Evolutionary conservation across 306 rosid species (phyloP).

Genomic region (Crotalaria pallida): DNA sequence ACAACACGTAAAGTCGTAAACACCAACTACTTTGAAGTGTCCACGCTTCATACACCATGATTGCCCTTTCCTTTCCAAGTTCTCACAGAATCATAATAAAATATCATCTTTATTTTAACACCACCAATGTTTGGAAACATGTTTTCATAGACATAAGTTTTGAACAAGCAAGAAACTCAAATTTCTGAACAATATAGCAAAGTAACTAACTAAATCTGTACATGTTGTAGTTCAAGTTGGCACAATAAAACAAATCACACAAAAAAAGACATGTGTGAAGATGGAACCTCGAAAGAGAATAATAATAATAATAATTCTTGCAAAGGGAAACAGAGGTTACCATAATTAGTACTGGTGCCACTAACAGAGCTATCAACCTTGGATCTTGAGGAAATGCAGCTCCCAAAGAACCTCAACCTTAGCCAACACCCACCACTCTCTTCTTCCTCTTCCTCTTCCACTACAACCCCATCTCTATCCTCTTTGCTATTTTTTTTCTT

Average conservation of each 20-base stretch:
- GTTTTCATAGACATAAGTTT: neutral
- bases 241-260: neutral
- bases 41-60: neutral
- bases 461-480: slow-evolving; percentile 40
- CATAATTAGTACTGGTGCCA: slow-evolving; percentile 71
- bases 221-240: neutral
- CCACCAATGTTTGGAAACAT: neutral
- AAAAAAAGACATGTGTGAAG: neutral
- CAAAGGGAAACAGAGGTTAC: slow-evolving; percentile 37
- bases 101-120: neutral
- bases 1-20: no score
- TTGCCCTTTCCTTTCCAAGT: neutral
- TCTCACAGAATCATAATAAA: neutral
- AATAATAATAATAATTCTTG: neutral
- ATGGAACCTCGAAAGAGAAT: slow-evolving; percentile 13
- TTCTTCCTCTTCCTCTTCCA: slow-evolving; percentile 51
- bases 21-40: no score
- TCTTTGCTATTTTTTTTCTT: slow-evolving; percentile 65
- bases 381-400: slow-evolving; percentile 99
- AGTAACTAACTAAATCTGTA: neutral
- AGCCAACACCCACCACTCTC: slow-evolving; percentile 86
- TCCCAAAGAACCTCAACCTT: slow-evolving; percentile 62
- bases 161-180: neutral
- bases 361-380: slow-evolving; percentile 89
- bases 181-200: neutral